Percentiles rank a stretch among this genome's conserved stretches.
These are phyloP conservation scores for Fusarium sp. DNA, from an alignment of 2,329 filamentous ascomycete genomes.

Conservation along the genomic window DNA sequence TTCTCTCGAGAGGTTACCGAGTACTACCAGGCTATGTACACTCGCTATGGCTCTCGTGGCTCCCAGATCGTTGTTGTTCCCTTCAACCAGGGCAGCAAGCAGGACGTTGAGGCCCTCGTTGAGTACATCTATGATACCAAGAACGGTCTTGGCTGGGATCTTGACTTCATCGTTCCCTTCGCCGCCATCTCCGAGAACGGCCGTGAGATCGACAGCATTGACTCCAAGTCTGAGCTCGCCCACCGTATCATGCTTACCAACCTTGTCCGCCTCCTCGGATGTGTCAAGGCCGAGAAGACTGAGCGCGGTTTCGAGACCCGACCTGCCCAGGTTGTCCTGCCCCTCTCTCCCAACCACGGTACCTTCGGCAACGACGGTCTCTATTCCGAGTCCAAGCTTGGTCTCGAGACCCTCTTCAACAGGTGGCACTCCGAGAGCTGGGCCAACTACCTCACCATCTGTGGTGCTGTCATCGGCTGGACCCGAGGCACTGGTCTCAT, in stretches of 20 bases:
- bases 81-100: conserved; percentile 99
- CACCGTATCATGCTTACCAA: conserved; percentile 99
- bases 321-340: conserved; percentile 94
- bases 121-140: conserved; percentile 97
- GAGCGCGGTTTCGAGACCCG: conserved; percentile 90
- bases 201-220: conserved; percentile 94
- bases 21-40: conserved; percentile 99
- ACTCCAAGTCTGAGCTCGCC: conserved; percentile 96
- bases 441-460: conserved; percentile 97
- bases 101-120: conserved; percentile 92
- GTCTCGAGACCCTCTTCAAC: conserved; percentile 96
- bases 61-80: conserved; percentile 98
- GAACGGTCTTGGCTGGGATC: conserved; percentile 96
- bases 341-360: conserved; percentile 96
- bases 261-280: conserved; percentile 86
- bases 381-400: conserved; percentile 98
- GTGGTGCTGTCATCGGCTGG: conserved; percentile 98
- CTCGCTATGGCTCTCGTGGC: conserved; percentile 88
- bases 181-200: conserved; percentile 98
- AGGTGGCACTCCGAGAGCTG: conserved; percentile 98
- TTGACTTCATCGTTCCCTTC: conserved; percentile 95
- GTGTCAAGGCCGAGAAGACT: conserved; percentile 89
- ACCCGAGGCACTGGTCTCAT: conserved; percentile 98
- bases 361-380: conserved; percentile 98
- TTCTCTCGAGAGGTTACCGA: conserved; percentile 98